These are phyloP conservation scores for Lipomyces sp. DNA, from an alignment of 805 yeast species.

Conservation along the genomic window DNA sequence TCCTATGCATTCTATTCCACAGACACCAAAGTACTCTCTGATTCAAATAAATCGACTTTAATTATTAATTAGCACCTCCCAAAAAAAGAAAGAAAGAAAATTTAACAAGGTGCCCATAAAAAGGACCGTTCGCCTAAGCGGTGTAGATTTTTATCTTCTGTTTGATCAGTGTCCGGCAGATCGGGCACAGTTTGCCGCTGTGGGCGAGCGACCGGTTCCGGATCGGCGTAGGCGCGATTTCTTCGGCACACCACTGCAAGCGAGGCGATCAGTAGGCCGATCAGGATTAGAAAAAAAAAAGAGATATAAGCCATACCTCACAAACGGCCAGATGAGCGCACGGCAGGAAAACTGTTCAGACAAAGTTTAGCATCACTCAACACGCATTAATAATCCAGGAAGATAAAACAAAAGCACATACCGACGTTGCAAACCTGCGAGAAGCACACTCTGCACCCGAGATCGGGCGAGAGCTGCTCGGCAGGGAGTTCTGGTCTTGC, in stretches of 20 bases:
- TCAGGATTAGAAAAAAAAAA: neutral
- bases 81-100: too few species aligned
- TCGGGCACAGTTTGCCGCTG: constrained; percentile 15
- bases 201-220: constrained; percentile 16
- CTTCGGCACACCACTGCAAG: constrained; percentile 22
- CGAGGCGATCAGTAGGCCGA: too few species aligned
- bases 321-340: constrained; percentile 25
- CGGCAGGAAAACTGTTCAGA: constrained; percentile 19
- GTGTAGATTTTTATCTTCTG: constrained; percentile 13
- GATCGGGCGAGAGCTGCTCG: constrained; percentile 13
- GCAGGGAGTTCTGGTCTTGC: too few species aligned
- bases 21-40: too few species aligned
- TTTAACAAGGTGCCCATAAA: too few species aligned
- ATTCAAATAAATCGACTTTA: too few species aligned
- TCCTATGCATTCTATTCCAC: too few species aligned
- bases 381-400: too few species aligned
- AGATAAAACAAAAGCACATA: neutral
- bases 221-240: constrained; percentile 18
- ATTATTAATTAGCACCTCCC: too few species aligned
- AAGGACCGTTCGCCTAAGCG: too few species aligned
- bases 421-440: constrained; percentile 19
- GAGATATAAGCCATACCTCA: constrained; percentile 5
- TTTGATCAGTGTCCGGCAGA: constrained; percentile 17
- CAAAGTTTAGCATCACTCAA: neutral
- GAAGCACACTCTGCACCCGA: constrained; percentile 22